A percentile compares a stretch with the other conserved stretches of the same genome.
phyloP scores from a whole-genome alignment of 2,329 filamentous ascomycete genomes.

The Alternaria arbusti region DNA sequence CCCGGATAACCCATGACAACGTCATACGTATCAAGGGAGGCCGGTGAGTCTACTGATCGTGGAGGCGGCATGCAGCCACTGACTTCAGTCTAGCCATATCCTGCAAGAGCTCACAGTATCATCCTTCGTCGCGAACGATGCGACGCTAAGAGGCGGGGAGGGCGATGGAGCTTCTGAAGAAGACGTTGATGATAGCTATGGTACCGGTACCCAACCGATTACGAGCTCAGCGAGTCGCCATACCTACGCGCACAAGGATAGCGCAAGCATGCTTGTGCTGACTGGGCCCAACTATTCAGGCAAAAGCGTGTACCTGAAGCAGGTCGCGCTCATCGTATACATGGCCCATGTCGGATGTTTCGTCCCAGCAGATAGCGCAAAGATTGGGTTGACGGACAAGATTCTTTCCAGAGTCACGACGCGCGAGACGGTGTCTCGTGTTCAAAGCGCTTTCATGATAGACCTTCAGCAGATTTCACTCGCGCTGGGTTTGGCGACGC shows the following conservation, averaged over 20 bases:
- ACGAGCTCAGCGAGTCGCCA: slow-evolving; percentile 8
- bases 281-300: slow-evolving; percentile 97
- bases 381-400: slow-evolving; percentile 87
- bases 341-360: slow-evolving; percentile 90
- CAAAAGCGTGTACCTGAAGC: slow-evolving; percentile 95
- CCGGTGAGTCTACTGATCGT: slow-evolving; percentile 54
- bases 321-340: slow-evolving; percentile 88
- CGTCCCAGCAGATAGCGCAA: slow-evolving; percentile 79
- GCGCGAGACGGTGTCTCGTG: slow-evolving; percentile 68
- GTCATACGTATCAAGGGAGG: slow-evolving; percentile 77
- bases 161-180: slow-evolving; percentile 17
- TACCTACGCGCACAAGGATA: slow-evolving; percentile 22
- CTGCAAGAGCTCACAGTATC: slow-evolving; percentile 84
- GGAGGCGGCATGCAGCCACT: background rate
- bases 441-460: slow-evolving; percentile 74
- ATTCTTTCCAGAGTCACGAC: slow-evolving; percentile 88
- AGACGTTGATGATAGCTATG: background rate
- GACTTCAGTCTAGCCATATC: slow-evolving; percentile 63
- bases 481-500: slow-evolving; percentile 75
- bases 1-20: slow-evolving; percentile 73
- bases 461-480: slow-evolving; percentile 88
- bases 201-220: background rate
- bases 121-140: slow-evolving; percentile 83
- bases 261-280: slow-evolving; percentile 75
- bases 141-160: slow-evolving; percentile 67